Conservation (phyloP, 1,284 basidiomycete species). For the Leccinum ambiguum region DNA sequence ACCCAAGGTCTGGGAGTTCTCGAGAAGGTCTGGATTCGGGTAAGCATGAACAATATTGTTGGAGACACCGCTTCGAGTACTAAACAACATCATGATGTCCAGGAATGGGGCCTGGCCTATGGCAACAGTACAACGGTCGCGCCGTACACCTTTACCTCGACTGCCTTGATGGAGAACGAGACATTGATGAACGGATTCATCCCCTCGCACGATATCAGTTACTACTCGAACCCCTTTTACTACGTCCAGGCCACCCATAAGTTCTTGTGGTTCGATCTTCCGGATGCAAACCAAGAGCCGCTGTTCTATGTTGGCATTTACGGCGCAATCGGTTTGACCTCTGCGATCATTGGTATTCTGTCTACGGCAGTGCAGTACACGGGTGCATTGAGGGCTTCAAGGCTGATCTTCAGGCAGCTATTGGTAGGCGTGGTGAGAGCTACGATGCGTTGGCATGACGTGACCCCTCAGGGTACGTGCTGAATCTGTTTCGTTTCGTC, state of each 20-base stretch:
- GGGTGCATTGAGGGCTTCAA: constrained; percentile 49
- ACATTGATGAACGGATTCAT: constrained; percentile 27
- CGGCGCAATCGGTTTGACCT: constrained; percentile 41
- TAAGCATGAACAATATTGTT: constrained; percentile 7
- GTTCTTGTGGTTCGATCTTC: constrained; percentile 33
- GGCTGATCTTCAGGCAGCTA: constrained; percentile 42
- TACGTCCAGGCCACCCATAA: constrained; percentile 16
- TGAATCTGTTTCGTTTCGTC: neutral
- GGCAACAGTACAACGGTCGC: constrained; percentile 16
- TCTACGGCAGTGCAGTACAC: constrained; percentile 43
- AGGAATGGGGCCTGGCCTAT: constrained; percentile 52
- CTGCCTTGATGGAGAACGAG: constrained; percentile 34
- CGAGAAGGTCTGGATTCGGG: constrained; percentile 57
- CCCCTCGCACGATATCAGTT: constrained; percentile 20
- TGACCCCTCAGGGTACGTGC: constrained; percentile 44
- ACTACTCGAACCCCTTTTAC: constrained; percentile 17
- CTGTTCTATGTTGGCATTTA: constrained; percentile 53
- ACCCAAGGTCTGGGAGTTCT: constrained; percentile 39
- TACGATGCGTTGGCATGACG: constrained; percentile 54
- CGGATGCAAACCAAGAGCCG: constrained; percentile 45
- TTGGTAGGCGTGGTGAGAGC: constrained; percentile 47
- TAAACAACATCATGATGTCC: neutral
- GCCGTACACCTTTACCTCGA: constrained; percentile 23
- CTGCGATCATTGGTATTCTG: constrained; percentile 37
- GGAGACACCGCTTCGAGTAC: neutral